Conservation (phyloP, 2,329 filamentous ascomycete species). For the Fusarium robinianum region DNA sequence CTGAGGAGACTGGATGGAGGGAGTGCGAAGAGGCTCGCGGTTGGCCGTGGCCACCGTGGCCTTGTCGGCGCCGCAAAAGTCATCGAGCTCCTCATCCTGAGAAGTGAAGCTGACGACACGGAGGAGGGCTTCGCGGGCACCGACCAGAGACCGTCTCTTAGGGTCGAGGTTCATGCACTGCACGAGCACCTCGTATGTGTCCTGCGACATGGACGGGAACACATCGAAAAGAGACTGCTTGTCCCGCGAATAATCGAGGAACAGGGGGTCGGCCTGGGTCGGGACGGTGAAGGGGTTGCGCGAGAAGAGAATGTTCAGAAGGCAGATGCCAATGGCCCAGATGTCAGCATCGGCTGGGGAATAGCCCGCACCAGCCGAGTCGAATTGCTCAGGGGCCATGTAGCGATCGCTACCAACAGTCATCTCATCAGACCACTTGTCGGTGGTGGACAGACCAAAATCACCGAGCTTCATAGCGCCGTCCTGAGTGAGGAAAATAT, state of each 20-base stretch:
- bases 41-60: constrained; percentile 82
- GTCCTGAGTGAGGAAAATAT: constrained; percentile 89
- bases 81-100: constrained; percentile 86
- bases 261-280: constrained; percentile 87
- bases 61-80: constrained; percentile 86
- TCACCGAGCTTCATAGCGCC: constrained; percentile 96
- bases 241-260: constrained; percentile 90
- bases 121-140: constrained; percentile 75
- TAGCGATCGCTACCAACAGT: constrained; percentile 97
- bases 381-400: constrained; percentile 98
- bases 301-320: constrained; percentile 95
- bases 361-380: constrained; percentile 85
- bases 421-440: constrained; percentile 87
- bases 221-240: constrained; percentile 97
- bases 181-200: constrained; percentile 92
- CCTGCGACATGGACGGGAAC: constrained; percentile 97
- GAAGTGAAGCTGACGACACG: constrained; percentile 91
- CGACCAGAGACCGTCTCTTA: constrained; percentile 79
- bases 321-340: constrained; percentile 95
- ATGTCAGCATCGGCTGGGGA: constrained; percentile 92
- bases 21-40: constrained; percentile 92
- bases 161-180: constrained; percentile 92
- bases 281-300: constrained; percentile 95
- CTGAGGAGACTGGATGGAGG: constrained; percentile 87
- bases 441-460: constrained; percentile 89